Conservation (phyloP, 352 stramenopile species). For the Phytopythium ostracodes region DNA sequence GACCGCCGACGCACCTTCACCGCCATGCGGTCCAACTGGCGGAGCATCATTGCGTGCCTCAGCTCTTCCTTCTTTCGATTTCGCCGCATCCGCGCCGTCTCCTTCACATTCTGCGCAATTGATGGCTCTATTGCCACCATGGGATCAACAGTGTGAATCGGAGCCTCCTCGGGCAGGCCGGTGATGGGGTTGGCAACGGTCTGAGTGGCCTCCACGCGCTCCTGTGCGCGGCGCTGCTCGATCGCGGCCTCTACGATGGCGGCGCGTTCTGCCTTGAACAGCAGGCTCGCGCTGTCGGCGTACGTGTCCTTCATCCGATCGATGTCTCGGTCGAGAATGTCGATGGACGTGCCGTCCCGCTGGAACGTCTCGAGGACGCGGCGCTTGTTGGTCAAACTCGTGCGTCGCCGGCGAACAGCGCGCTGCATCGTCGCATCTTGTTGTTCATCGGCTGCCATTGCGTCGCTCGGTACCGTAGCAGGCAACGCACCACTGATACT, state of each 20-base stretch:
- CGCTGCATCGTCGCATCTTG: not conserved
- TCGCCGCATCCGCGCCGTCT: not conserved
- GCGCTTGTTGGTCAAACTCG: constrained; percentile 36
- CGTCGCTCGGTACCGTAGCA: not conserved
- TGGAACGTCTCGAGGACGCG: constrained; percentile 45
- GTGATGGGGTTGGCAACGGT: constrained; percentile 41
- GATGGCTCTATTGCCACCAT: not conserved
- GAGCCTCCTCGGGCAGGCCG: constrained; percentile 25
- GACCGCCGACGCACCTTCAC: not conserved
- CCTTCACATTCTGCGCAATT: not conserved
- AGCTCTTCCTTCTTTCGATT: constrained; percentile 35
- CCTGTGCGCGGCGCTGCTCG: constrained; percentile 6
- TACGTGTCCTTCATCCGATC: constrained; percentile 49
- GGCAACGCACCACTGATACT: too few species aligned
- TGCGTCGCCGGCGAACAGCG: constrained; percentile 16
- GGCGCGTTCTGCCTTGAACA: constrained; percentile 49
- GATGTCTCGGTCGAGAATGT: constrained; percentile 27
- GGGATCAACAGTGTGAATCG: constrained; percentile 31
- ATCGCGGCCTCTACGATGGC: constrained; percentile 13
- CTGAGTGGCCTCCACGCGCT: constrained; percentile 9
- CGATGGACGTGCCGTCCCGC: constrained; percentile 18
- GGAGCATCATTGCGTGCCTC: constrained; percentile 20
- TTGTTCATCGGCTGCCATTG: not conserved
- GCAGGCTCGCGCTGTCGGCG: constrained; percentile 27
- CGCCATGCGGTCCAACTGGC: constrained; percentile 6